Conservation (phyloP, 2,329 filamentous ascomycete species). For the Aspergillus bombycis region DNA sequence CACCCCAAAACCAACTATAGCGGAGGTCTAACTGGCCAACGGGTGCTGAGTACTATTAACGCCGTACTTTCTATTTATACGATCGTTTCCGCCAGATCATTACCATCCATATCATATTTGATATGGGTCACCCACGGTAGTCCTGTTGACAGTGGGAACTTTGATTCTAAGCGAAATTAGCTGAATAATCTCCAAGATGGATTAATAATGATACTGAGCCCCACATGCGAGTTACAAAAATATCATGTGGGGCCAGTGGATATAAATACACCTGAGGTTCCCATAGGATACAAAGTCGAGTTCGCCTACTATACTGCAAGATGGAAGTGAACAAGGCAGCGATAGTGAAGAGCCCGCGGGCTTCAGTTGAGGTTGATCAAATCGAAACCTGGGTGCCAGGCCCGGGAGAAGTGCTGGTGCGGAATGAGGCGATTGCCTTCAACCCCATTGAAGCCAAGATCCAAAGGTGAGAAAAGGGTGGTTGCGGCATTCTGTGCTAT, state of each 20-base stretch:
- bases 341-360: neutral
- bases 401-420: conserved; percentile 16
- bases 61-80: too few species aligned
- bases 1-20: too few species aligned
- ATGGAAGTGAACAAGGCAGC: neutral
- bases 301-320: neutral
- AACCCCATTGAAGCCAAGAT: conserved; percentile 24
- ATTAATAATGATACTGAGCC: neutral
- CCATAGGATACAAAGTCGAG: accelerated
- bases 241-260: neutral
- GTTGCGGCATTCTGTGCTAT: neutral
- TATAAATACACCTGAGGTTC: neutral
- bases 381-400: conserved; percentile 1
- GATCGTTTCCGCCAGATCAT: too few species aligned
- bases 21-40: too few species aligned
- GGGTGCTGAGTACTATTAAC: too few species aligned
- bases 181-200: neutral
- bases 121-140: too few species aligned
- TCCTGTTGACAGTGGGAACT: too few species aligned
- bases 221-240: neutral
- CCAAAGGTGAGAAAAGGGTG: conserved; percentile 15
- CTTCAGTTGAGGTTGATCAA: neutral
- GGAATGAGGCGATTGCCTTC: conserved; percentile 19
- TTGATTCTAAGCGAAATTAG: too few species aligned
- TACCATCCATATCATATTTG: too few species aligned